These are phyloP conservation scores for Coemansia sp. DNA, from an alignment of 192 early-diverging fungal genomes.

Conservation along the genomic window DNA sequence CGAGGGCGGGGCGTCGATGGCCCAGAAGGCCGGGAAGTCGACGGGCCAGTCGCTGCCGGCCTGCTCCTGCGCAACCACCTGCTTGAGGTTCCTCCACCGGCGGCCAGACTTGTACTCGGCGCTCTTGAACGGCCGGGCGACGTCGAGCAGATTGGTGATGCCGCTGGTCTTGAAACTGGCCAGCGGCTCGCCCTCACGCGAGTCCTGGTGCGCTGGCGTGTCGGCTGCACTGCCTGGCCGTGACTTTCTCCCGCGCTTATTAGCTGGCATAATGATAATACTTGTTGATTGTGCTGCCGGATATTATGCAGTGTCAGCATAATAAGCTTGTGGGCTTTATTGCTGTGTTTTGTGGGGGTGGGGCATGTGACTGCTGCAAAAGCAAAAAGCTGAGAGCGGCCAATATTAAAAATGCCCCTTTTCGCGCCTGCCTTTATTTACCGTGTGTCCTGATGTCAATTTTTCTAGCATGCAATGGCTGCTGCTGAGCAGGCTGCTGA, in stretches of 20 bases:
- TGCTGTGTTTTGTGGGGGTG: no score
- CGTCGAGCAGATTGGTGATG: slow-evolving; percentile 43
- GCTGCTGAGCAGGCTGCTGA: no score
- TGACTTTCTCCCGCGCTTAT: slow-evolving; percentile 44
- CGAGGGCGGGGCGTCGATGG: slow-evolving; percentile 81
- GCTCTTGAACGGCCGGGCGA: slow-evolving; percentile 73
- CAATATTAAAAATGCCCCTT: no score
- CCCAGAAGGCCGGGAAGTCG: slow-evolving; percentile 72
- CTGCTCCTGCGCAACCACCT: slow-evolving; percentile 74
- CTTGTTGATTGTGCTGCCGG: no score
- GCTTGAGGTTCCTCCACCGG: slow-evolving; percentile 78
- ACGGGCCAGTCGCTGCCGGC: slow-evolving; percentile 54
- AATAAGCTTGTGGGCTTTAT: no score
- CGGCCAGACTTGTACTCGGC: slow-evolving; percentile 60
- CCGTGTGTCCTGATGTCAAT: no score
- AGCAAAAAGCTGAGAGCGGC: no score
- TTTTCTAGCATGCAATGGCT: no score
- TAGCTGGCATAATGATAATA: slow-evolving; percentile 18
- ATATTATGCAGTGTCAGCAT: no score
- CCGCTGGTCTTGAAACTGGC: slow-evolving; percentile 34
- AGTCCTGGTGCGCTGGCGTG: slow-evolving; percentile 28
- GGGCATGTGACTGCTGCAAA: no score
- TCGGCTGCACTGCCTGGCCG: slow-evolving; percentile 48
- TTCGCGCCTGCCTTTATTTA: no score
- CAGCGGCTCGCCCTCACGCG: slow-evolving; percentile 34